Evolutionary conservation across 106 monocot species (phyloP).

Genomic region (Acanthochlamys bracteata): DNA sequence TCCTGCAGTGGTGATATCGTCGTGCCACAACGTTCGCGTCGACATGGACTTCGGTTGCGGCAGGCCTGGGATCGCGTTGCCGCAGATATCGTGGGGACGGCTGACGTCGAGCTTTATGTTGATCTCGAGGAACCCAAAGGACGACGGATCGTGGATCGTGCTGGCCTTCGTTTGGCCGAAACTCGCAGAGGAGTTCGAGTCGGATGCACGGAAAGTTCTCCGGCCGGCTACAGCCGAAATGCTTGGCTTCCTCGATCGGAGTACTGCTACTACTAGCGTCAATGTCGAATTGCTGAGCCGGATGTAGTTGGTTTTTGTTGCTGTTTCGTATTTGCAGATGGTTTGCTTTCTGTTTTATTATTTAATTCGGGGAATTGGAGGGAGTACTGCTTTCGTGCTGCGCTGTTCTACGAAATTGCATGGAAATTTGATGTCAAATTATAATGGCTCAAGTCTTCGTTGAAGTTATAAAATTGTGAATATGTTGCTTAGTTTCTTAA

Average conservation of each 20-base stretch:
- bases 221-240: not conserved
- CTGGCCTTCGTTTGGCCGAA: not conserved
- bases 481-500: too few relatives aligned
- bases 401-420: too few relatives aligned
- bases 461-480: too few relatives aligned
- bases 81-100: not conserved
- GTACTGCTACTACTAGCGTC: not conserved
- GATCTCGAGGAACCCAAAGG: not conserved
- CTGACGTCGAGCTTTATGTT: not conserved
- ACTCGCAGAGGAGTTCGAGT: not conserved
- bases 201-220: not conserved
- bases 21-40: not conserved
- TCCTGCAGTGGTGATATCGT: not conserved
- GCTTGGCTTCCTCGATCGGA: not conserved
- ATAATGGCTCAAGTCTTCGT: too few relatives aligned
- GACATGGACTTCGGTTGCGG: not conserved
- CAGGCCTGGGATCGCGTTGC: not conserved
- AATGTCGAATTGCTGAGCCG: not conserved
- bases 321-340: too few relatives aligned
- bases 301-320: too few relatives aligned
- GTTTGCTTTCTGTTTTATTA: too few relatives aligned
- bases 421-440: too few relatives aligned
- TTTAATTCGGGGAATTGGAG: too few relatives aligned
- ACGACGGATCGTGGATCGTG: constrained; percentile 1
- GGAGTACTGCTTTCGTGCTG: too few relatives aligned